Evolutionary conservation across 805 yeast species (phyloP).

Genomic region (Schizosaccharomyces octosporus): DNA sequence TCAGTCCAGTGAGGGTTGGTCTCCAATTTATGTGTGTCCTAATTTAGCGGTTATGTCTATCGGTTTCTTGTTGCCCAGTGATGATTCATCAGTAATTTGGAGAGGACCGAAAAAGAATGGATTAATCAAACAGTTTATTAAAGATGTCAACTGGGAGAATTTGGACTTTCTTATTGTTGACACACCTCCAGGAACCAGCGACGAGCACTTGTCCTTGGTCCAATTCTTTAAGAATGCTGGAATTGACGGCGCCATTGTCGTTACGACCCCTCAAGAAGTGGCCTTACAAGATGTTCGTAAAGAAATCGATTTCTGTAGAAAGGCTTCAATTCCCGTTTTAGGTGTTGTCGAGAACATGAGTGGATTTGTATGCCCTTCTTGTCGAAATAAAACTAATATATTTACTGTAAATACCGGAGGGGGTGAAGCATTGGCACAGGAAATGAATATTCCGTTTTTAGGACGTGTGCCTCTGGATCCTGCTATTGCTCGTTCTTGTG

Average conservation of each 20-base stretch:
- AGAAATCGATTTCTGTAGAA: constrained; percentile 81
- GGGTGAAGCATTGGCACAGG: constrained; percentile 62
- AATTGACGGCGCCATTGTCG: constrained; percentile 81
- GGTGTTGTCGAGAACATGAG: constrained; percentile 96
- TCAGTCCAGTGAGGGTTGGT: constrained; percentile 80
- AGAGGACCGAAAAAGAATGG: constrained; percentile 91
- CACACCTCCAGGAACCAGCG: constrained; percentile 97
- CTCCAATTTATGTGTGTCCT: constrained; percentile 88
- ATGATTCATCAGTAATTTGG: constrained; percentile 89
- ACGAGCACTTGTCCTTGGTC: constrained; percentile 80
- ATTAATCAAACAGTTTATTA: constrained; percentile 72
- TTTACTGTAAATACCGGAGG: constrained; percentile 96
- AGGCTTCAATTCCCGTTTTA: constrained; percentile 62
- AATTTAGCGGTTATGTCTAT: constrained; percentile 89
- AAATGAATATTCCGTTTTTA: constrained; percentile 47
- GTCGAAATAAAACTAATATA: constrained; percentile 71
- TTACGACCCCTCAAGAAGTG: constrained; percentile 95
- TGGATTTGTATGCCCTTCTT: constrained; percentile 90
- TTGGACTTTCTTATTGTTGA: constrained; percentile 69
- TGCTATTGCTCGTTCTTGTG: constrained; percentile 73
- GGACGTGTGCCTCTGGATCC: constrained; percentile 95
- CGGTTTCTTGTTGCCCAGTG: constrained; percentile 79
- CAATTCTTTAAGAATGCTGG: constrained; percentile 73
- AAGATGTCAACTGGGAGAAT: constrained; percentile 84
- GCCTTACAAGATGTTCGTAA: constrained; percentile 84